Conservation (phyloP, 1,284 basidiomycete species). For the Pseudozyma hubeiensis region DNA sequence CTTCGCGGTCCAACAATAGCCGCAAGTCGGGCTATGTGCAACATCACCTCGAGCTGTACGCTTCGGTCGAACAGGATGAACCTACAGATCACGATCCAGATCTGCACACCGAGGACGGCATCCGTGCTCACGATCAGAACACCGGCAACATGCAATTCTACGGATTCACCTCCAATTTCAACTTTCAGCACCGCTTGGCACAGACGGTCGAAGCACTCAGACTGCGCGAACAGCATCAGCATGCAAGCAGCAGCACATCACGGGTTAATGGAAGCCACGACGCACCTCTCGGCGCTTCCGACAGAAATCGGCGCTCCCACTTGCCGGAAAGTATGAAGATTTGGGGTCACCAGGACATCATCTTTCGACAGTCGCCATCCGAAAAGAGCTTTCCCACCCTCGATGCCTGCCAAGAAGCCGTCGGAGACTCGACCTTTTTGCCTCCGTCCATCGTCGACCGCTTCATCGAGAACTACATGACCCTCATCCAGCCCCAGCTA, state of each 20-base stretch:
- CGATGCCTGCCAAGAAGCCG: constrained; percentile 32
- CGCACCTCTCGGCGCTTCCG: not conserved
- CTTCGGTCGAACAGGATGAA: constrained; percentile 45
- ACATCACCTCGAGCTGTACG: constrained; percentile 43
- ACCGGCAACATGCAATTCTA: constrained; percentile 55
- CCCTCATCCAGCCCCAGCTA: constrained; percentile 46
- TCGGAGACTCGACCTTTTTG: constrained; percentile 47
- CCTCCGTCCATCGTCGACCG: constrained; percentile 50
- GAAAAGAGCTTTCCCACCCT: constrained; percentile 43
- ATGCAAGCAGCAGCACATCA: constrained; percentile 8
- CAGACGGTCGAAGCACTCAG: constrained; percentile 45
- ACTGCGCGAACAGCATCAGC: constrained; percentile 41
- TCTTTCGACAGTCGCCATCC: constrained; percentile 39
- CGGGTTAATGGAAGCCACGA: constrained; percentile 3
- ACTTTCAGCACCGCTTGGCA: constrained; percentile 48
- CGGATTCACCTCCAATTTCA: constrained; percentile 54
- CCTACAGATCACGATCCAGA: constrained; percentile 24
- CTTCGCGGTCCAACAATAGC: constrained; percentile 15
- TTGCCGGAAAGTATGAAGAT: constrained; percentile 48
- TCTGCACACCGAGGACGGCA: constrained; percentile 47
- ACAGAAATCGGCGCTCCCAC: constrained; percentile 21
- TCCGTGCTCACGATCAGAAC: constrained; percentile 47
- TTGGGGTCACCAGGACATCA: constrained; percentile 51
- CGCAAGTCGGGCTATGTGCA: constrained; percentile 40
- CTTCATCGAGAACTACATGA: constrained; percentile 53